Evolutionary conservation across 2,329 filamentous ascomycete species (phyloP).

Genomic region (Erysiphe neolycopersici): DNA sequence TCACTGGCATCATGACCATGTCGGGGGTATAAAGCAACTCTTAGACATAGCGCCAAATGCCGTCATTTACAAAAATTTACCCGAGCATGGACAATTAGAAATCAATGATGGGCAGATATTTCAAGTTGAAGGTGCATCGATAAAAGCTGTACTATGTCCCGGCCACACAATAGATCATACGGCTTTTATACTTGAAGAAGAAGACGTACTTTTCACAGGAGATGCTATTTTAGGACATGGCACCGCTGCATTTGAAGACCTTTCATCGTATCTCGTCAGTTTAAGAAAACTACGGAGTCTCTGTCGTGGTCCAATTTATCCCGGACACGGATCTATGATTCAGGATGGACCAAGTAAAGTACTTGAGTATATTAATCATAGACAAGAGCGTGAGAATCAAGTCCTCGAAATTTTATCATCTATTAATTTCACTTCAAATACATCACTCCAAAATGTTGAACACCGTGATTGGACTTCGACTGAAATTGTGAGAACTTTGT

Average conservation of each 20-base stretch:
- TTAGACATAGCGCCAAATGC: slow-evolving; percentile 33
- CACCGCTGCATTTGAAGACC: slow-evolving; percentile 61
- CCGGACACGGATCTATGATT: slow-evolving; percentile 63
- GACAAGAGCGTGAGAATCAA: slow-evolving; percentile 47
- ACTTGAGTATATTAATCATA: slow-evolving; percentile 58
- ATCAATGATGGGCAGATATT: slow-evolving; percentile 30
- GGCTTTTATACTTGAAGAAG: slow-evolving; percentile 46
- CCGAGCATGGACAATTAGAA: slow-evolving; percentile 22
- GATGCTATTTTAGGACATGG: slow-evolving; percentile 77
- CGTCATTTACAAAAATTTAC: slow-evolving; percentile 38
- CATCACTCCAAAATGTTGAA: slow-evolving; percentile 4
- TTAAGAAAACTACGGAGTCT: slow-evolving; percentile 40
- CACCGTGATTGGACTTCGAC: slow-evolving; percentile 34
- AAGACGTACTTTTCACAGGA: slow-evolving; percentile 70
- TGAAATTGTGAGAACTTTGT: slow-evolving; percentile 74
- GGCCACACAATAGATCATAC: slow-evolving; percentile 70
- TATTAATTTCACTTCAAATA: neutral
- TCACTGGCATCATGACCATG: slow-evolving; percentile 82
- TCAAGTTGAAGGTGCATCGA: slow-evolving; percentile 30
- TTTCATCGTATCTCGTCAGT: slow-evolving; percentile 39
- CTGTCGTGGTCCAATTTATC: slow-evolving; percentile 49
- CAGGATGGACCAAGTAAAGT: slow-evolving; percentile 42
- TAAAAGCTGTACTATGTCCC: slow-evolving; percentile 38
- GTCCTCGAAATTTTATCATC: too few species aligned
- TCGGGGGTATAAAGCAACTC: slow-evolving; percentile 47